Evolutionary conservation across 179 eudicot species (phyloP).

Genomic region (Spinacia oleracea): DNA sequence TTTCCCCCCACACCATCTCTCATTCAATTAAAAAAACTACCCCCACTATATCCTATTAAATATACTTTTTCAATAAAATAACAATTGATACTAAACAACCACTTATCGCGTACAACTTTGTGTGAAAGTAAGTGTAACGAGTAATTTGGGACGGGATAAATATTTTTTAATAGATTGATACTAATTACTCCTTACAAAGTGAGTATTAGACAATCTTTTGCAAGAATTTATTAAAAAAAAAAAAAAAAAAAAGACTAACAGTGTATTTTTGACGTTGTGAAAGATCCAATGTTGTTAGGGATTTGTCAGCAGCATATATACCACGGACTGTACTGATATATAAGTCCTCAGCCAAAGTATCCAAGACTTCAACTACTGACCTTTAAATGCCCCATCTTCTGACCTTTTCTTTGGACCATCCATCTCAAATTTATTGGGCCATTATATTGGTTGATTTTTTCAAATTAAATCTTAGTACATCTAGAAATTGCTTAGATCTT

Average conservation of each 20-base stretch:
- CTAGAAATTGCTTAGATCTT: not conserved
- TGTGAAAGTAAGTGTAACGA: too few relatives aligned
- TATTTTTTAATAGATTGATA: too few relatives aligned
- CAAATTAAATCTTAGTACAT: not conserved
- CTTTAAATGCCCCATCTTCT: not conserved
- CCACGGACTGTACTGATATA: constrained; percentile 6
- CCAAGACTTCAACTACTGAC: constrained; percentile 23
- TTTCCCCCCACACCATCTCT: too few relatives aligned
- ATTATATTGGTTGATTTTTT: not conserved
- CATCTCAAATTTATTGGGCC: not conserved
- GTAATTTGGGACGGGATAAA: too few relatives aligned
- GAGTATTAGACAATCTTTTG: too few relatives aligned
- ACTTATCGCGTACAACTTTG: too few relatives aligned
- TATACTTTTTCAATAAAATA: too few relatives aligned
- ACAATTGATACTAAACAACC: too few relatives aligned
- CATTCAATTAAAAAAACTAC: too few relatives aligned
- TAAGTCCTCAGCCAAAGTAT: constrained; percentile 13
- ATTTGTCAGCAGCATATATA: constrained; percentile 22
- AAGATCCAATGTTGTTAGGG: constrained; percentile 18
- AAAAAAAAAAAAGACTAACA: not conserved
- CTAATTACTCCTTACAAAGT: too few relatives aligned
- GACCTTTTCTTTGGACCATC: constrained; percentile 25
- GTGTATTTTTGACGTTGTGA: constrained; percentile 5
- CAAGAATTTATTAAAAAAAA: too few relatives aligned
- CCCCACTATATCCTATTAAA: too few relatives aligned